Conservation (phyloP, 768 basidiomycete species). For the Rhodotorula babjevae region DNA sequence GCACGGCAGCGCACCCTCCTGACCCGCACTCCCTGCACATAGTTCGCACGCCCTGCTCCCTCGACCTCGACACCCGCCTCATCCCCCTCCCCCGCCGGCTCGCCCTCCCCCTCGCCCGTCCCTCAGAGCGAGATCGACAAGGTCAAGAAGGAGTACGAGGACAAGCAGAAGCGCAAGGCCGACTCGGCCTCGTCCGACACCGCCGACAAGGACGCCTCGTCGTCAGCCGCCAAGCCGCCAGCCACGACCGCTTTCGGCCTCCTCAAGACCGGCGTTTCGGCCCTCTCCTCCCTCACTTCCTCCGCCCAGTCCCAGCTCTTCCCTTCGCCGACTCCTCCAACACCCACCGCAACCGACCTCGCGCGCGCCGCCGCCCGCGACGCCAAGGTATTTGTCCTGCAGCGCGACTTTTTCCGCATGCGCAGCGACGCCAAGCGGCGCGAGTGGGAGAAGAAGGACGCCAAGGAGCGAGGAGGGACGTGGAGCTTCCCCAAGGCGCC, state of each 20-base stretch:
- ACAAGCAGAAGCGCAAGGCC: conserved; percentile 45
- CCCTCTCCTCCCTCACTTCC: conserved; percentile 24
- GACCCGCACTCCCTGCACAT: conserved; percentile 7
- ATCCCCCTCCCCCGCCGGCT: neutral
- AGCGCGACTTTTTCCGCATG: conserved; percentile 27
- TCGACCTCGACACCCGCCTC: conserved; percentile 47
- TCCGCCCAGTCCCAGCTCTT: conserved; percentile 10
- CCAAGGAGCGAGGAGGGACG: conserved; percentile 9
- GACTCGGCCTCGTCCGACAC: neutral
- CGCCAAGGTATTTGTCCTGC: conserved; percentile 17
- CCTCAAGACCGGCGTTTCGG: conserved; percentile 17
- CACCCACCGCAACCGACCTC: conserved; percentile 2
- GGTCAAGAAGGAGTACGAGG: conserved; percentile 43
- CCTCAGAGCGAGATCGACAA: conserved; percentile 41
- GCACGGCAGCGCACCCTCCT: neutral
- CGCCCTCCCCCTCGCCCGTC: conserved; percentile 6
- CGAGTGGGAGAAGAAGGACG: conserved; percentile 35
- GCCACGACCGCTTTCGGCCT: neutral
- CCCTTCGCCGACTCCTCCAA: conserved; percentile 11
- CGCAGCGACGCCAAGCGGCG: conserved; percentile 6
- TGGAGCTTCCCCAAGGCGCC: conserved; percentile 32
- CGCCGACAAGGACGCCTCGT: neutral
- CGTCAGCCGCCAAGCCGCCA: neutral
- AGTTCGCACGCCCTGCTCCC: conserved; percentile 49
- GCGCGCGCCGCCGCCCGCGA: neutral